Base-by-base conservation (phyloP, 108 stramenopile species). In the Aurantiochytrium sp. region DNA sequence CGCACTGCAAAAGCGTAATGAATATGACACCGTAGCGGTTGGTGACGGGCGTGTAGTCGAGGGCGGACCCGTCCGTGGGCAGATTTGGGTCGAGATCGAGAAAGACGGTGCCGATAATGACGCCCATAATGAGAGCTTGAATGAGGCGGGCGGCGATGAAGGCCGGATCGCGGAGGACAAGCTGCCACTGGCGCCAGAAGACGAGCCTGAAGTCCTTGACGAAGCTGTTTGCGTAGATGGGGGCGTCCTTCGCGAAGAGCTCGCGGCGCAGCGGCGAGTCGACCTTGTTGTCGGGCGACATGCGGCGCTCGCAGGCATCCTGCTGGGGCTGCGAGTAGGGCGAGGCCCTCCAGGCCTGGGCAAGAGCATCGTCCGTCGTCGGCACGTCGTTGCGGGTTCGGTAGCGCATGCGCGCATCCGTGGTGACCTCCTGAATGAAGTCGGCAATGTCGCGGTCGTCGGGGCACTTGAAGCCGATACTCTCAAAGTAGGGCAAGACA, bases 381-480 rank as follows among this genome's bases (percentile, higher is more conserved):
- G 68, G 68, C n/a, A 19, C 31, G 31, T 32, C 68, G 15, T 6
- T 6, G 31, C 68, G 68, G 15, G 31, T 68, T 0, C 30, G 30
- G 24, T 37, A 81, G 4, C 4, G 21, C 4, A 8, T 4, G 42
- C 89, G 86, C 1, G 34, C 41, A 0, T 45, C 4, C 27, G 90
- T 86, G 22, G 88, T 89, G 3, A 92, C 53, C 55, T 92, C 92
- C 45, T 90, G 88, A 41, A 92, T 55, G 87, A 90, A 96, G 88
- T 96, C 95, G 5, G 95, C 96, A 36, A 90, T 86, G 88, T 97
- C 96, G 92, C 93, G 95, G 52, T 93, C 65, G 0, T 91, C 91
- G 4, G 96, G 96, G 59, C 95, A 89, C 37, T 69, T 24, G 86
- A 95, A 95, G 39, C 94, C 95, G 30, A 95, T 53, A 24, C 86